Base-by-base conservation (phyloP, 108 stramenopile species). In the Cyclotella cryptica region DNA sequence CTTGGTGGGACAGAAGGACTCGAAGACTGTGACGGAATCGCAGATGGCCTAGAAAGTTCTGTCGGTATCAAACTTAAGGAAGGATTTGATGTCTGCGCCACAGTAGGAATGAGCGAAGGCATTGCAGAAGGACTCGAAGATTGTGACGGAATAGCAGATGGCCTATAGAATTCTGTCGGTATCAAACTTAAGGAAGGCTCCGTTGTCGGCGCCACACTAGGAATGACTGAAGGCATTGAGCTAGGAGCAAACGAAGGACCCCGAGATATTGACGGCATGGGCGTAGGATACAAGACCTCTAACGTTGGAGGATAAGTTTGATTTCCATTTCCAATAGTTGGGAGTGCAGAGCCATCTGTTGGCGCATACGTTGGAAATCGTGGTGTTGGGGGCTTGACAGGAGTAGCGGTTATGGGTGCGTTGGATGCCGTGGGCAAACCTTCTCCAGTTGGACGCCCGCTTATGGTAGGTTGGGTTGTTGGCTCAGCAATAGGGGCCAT, bases 151-250 rank as follows among this genome's bases (percentile, higher is more conserved):
- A 9, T n/a, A 1, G 15, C n/a, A 49, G 47, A 49, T 7, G 47
- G 47, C 9, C n/a, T 49, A 49, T 49, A n/a, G n/a, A 49, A 3
- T n/a, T 17, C n/a, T 49, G 47, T n/a, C 9, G 47, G 47, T 49
- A n/a, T n/a, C 47, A n/a, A 49, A n/a, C 47, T 49, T 49, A 9
- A 49, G 47, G 47, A n/a, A 49, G 47, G 47, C n/a, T 49, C 47
- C 47, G 9, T 49, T n/a, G 47, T n/a, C 3, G 47, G 47, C n/a
- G 47, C n/a, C n/a, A n/a, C 47, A 49, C 3, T 7, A 7, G 47
- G 47, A 49, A 49, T 9, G 9, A 49, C 1, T 49, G 47, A 49
- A n/a, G 47, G 47, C 47, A 7, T n/a, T n/a, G 15, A 17, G n/a
- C 47, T 49, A 17, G 47, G 47, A n/a, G n/a, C 9, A 3, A n/a